Conservation (phyloP, 148 eudicot genomes). For the Amaranthus cruentus region DNA sequence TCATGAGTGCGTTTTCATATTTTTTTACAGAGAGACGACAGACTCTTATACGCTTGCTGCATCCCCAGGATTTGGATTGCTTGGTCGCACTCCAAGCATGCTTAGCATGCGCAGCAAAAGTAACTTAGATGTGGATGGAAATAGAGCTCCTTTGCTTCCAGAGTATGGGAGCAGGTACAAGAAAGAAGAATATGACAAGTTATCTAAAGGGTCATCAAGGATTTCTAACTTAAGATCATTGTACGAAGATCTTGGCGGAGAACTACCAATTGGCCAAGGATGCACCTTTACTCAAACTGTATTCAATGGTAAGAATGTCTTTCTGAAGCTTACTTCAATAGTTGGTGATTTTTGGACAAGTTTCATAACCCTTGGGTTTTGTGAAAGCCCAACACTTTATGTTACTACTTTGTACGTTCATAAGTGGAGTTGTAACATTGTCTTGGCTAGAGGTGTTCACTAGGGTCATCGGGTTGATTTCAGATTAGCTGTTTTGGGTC, state of each 20-base stretch:
- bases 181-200: conserved; percentile 35
- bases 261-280: conserved; percentile 60
- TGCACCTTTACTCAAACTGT: conserved; percentile 79
- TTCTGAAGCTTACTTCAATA: not conserved
- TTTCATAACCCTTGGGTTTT: too few species aligned
- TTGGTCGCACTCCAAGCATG: conserved; percentile 42
- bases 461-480: too few species aligned
- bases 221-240: conserved; percentile 40
- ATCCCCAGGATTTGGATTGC: conserved; percentile 61
- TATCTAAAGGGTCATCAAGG: conserved; percentile 38
- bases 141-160: conserved; percentile 46
- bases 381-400: too few species aligned
- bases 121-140: conserved; percentile 40
- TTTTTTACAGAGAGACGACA: conserved; percentile 58
- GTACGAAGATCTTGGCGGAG: conserved; percentile 51
- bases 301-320: conserved; percentile 55
- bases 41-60: conserved; percentile 71
- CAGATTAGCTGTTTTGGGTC: too few species aligned
- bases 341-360: not conserved
- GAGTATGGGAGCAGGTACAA: conserved; percentile 35
- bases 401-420: too few species aligned
- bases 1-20: conserved; percentile 10
- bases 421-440: too few species aligned
- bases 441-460: too few species aligned
- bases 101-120: conserved; percentile 24